Percentiles rank a stretch among this genome's conserved stretches.
Conservation (phyloP, 2,329 filamentous ascomycete species). For the Alternaria sp. region DNA sequence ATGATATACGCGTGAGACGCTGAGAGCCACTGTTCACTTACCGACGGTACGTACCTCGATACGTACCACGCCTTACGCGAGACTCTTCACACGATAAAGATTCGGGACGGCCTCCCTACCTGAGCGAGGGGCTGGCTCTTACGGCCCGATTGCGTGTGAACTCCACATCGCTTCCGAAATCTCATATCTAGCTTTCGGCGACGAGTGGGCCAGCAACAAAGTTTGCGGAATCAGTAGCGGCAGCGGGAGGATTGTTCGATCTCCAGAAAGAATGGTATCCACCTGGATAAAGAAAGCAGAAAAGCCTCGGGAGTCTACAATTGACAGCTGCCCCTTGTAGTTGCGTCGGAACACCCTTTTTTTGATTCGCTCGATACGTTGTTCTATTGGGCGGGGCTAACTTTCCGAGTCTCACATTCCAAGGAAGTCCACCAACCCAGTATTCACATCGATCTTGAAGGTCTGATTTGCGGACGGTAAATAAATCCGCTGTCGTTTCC, state of each 20-base stretch:
- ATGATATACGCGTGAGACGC: background rate
- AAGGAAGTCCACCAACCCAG: background rate
- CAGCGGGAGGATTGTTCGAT: slow-evolving; percentile 9
- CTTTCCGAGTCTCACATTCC: background rate
- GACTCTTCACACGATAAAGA: background rate
- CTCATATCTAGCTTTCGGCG: background rate
- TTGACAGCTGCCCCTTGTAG: background rate
- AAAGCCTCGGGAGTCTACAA: background rate
- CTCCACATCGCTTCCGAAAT: slow-evolving; percentile 2
- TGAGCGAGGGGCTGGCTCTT: background rate
- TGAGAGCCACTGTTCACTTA: background rate
- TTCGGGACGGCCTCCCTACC: background rate
- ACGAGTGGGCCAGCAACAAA: background rate
- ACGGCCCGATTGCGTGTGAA: background rate
- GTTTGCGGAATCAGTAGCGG: background rate
- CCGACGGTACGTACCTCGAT: background rate
- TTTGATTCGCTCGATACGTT: background rate
- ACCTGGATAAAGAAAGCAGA: background rate
- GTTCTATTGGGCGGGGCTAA: background rate
- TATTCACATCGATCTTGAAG: background rate
- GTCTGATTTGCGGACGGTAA: slow-evolving; percentile 4
- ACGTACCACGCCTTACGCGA: background rate
- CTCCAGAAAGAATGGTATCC: slow-evolving; percentile 2
- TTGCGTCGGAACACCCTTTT: background rate
- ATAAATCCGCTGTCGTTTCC: background rate